Evolutionary conservation across 257 asterid genomes (phyloP), one percentile per base, ranked within the genome.

Genomic region (Pogostemon cablin): DNA sequence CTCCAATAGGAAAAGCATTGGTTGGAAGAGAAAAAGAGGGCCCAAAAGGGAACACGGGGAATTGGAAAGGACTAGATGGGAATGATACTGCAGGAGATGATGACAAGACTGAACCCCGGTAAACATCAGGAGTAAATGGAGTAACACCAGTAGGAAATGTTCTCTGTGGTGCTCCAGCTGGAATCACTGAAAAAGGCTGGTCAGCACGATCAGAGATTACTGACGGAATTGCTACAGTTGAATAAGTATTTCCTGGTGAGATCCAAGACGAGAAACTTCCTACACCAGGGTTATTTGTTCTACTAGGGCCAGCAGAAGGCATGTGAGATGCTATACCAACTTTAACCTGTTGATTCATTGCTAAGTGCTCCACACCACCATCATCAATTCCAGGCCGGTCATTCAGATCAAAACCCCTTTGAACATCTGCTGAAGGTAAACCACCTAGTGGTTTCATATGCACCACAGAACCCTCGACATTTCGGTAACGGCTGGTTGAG

Each of bases 81-180:
- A 58, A 80, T 65, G 84, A 59, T 63, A 84, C 80, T 0, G 96
- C 96, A 47, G 96, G 96, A 34, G 98, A 88, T 11, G 97, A 88
- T 67, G 97, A 72, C 79, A 93, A 81, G 57, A 90, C 89, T 5
- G 98, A 88, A 65, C 96, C 95, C n/a, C 97, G 86, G 62, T 83
- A 85, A 52, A 86, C 69, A 68, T 90, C 97, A 11, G 86, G 82
- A 43, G 76, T 63, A 67, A 83, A 84, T 57, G 87, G 76, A 42
- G 78, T 35, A 48, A 84, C 77, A 9, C 85, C 89, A 75, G 90
- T 52, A 73, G 87, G 82, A 46, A 90, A 84, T 4, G 87, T 74
- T 72, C 95, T 83, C 65, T 86, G 96, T 1, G 86, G 74, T 7
- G 85, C 88, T 66, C 82, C 87, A 43, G 95, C 78, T n/a, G 91